A percentile compares a stretch with the other conserved stretches of the same genome.
Conservation (phyloP, 2,329 filamentous ascomycete genomes). For the Gliomastix tumulicola region DNA sequence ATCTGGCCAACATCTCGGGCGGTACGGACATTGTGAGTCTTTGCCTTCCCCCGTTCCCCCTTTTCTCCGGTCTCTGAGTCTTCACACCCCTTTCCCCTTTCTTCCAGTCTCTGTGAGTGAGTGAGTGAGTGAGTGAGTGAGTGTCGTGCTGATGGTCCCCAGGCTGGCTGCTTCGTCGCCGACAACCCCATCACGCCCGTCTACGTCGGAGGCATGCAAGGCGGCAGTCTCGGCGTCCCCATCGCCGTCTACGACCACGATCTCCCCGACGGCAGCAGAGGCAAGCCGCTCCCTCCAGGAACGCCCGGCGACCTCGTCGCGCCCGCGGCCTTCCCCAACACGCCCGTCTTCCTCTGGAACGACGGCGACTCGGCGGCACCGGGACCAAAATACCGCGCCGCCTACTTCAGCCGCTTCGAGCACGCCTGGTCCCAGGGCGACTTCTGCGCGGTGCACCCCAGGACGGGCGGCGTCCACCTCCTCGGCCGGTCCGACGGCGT, state of each 20-base stretch:
- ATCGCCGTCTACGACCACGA: conserved; percentile 58
- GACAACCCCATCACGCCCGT: conserved; percentile 66
- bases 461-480: conserved; percentile 58
- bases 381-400: conserved; percentile 49
- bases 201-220: conserved; percentile 47
- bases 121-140: no score
- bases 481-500: conserved; percentile 72
- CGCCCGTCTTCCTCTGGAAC: conserved; percentile 59
- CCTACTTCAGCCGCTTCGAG: conserved; percentile 56
- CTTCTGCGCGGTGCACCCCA: conserved; percentile 65
- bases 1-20: conserved; percentile 68
- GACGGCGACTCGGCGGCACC: conserved; percentile 37
- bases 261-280: conserved; percentile 34
- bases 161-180: conserved; percentile 53
- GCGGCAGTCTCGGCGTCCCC: conserved; percentile 39
- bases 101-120: no score
- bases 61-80: no score
- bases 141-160: no score
- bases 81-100: no score
- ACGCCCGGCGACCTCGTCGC: conserved; percentile 70
- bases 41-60: no score
- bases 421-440: conserved; percentile 79
- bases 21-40: conserved; percentile 65
- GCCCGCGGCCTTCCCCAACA: conserved; percentile 55
- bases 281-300: conserved; percentile 43